A percentile compares a stretch with the other conserved stretches of the same genome.
Conservation (phyloP, 345 rosid genomes). For the Salix koriyanagi region DNA sequence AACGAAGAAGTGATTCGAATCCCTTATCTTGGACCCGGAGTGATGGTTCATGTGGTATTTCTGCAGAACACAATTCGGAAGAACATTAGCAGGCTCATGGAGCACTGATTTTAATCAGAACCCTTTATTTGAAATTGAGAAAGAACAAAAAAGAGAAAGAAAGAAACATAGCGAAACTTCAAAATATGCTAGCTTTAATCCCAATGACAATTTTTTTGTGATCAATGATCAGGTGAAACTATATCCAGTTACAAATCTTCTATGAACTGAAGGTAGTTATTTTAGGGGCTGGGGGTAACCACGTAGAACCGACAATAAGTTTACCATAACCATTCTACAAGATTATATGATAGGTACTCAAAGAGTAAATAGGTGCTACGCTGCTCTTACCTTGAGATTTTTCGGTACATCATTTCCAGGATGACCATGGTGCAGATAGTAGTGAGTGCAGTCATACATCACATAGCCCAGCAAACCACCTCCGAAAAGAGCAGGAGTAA, state of each 20-base stretch:
- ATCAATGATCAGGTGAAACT: not conserved
- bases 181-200: not conserved
- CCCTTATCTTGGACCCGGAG: slow-evolving; percentile 79
- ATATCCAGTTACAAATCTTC: not conserved
- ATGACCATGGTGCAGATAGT: slow-evolving; percentile 93
- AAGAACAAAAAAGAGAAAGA: not conserved
- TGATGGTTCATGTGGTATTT: slow-evolving; percentile 95
- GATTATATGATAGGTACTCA: not conserved
- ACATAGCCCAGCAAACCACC: slow-evolving; percentile 92
- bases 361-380: not conserved
- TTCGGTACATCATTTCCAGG: slow-evolving; percentile 53
- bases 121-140: no score
- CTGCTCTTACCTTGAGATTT: slow-evolving; percentile 59
- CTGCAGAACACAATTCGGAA: slow-evolving; percentile 35
- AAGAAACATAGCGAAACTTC: not conserved
- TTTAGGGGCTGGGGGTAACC: not conserved
- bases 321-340: not conserved
- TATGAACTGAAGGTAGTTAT: not conserved
- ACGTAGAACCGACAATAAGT: not conserved
- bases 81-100: not conserved
- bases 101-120: no score
- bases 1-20: slow-evolving; percentile 79
- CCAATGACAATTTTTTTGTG: not conserved
- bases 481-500: slow-evolving; percentile 75
- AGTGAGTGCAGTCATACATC: slow-evolving; percentile 83